Evolutionary conservation across 2,329 filamentous ascomycete genomes (phyloP).

Genomic region (Aureobasidium sp.): DNA sequence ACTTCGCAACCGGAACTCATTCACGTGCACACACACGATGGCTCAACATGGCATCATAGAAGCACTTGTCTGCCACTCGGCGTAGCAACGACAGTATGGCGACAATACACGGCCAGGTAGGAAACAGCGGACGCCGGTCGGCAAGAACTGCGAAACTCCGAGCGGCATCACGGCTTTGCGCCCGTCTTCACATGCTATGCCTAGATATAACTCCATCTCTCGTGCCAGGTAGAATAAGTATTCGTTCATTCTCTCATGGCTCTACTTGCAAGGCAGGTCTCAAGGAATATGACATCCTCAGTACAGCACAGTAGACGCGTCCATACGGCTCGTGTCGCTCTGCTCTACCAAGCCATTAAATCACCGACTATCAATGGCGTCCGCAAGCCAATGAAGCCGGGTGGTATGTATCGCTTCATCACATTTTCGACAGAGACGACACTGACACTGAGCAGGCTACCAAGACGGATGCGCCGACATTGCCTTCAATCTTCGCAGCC

Average conservation of each 20-base stretch:
- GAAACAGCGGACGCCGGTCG: no score
- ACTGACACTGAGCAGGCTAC: slow-evolving; percentile 29
- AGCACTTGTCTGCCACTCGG: no score
- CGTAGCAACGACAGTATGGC: no score
- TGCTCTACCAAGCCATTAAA: slow-evolving; percentile 40
- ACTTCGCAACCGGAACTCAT: no score
- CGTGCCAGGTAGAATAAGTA: no score
- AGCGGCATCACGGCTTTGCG: no score
- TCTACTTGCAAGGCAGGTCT: not conserved
- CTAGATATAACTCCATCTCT: no score
- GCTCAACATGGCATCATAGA: no score
- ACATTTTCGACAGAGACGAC: not conserved
- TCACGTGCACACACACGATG: no score
- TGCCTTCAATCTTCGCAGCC: slow-evolving; percentile 30
- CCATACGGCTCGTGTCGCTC: slow-evolving; percentile 28
- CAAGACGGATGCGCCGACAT: slow-evolving; percentile 43
- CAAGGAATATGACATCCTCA: not conserved
- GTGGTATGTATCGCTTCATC: slow-evolving; percentile 22
- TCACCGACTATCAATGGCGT: slow-evolving; percentile 40
- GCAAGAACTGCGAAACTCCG: no score
- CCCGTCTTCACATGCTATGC: no score
- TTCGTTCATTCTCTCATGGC: not conserved
- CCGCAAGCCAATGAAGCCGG: slow-evolving; percentile 42
- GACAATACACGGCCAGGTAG: no score
- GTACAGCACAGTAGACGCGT: not conserved